Base-by-base conservation (phyloP, 2,329 filamentous ascomycete species). In the Fusarium humuli region DNA sequence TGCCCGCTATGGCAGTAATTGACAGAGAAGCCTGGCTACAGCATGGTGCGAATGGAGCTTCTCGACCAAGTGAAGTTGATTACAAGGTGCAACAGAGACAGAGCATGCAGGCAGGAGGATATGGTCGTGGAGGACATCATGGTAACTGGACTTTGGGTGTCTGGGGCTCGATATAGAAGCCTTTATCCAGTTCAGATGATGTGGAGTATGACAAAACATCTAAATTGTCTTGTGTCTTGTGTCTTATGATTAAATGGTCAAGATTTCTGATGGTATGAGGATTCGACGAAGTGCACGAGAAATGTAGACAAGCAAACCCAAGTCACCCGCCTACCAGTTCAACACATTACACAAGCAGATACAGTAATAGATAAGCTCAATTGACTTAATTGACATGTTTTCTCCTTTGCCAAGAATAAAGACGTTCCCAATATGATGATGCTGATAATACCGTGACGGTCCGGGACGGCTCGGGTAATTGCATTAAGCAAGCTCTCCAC, bases 21-120 rank as follows among this genome's bases (percentile, higher is more conserved):
- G 92, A 94, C 67, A 84, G 90, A 27, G 92, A 95, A 9, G 82
- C 88, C 34, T 95, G 92, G 85, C 77, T 90, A 47, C 88, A 89
- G 71, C 86, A 93, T 69, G 92, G 92, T 3, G 80, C 87, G 23
- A 81, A 82, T 20, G 91, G 91, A 5, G 90, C 91, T 2, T 87
- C 83, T 20, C 85, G 84, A 47, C 84, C 88, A 3, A 83, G 79
- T 46, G 90, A 92, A 16, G 83, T 91, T 6, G 88, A 90, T 64
- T 74, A 85, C 44, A 87, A 87, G 78, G 80, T 83, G 4, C 84
- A 85, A 56, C 87, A 90, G 69, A 84, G 90, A 61, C 89, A 92
- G 77, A 92, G 90, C 74, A 84, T 92, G 82, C 89, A 87, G 0
- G 80, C 87, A 0, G 86, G 85, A 12, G 84, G 85, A 18, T 75